Evolutionary conservation across 23 red algal species (phyloP).

Genomic region (Gracilariopsis chorda): DNA sequence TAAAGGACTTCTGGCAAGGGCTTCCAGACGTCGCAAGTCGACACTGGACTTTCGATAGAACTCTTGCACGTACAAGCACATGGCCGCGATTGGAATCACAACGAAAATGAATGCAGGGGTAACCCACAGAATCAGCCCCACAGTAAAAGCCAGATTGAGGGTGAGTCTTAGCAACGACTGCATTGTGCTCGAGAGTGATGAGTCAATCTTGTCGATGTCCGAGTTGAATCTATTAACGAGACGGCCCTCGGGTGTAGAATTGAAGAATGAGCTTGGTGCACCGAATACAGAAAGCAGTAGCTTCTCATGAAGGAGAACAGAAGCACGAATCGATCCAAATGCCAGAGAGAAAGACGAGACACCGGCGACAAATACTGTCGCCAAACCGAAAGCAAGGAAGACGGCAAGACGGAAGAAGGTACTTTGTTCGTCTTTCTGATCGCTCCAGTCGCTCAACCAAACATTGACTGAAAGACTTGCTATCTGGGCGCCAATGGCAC

Average conservation of each 20-base stretch:
- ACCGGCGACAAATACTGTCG: not conserved
- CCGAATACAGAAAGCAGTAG: slow-evolving; percentile 73
- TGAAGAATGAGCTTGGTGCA: slow-evolving; percentile 86
- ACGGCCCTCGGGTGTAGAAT: slow-evolving; percentile 81
- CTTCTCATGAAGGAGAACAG: slow-evolving; percentile 70
- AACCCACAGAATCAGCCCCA: slow-evolving; percentile 60
- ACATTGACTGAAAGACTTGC: slow-evolving; percentile 25
- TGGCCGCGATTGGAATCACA: slow-evolving; percentile 37
- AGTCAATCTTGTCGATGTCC: slow-evolving; percentile 78
- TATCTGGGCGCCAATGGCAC: not conserved
- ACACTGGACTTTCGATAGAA: slow-evolving; percentile 84
- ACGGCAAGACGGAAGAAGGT: slow-evolving; percentile 31
- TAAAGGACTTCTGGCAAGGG: slow-evolving; percentile 70
- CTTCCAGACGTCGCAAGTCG: slow-evolving; percentile 87
- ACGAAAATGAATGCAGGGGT: slow-evolving; percentile 70
- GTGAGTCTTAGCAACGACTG: slow-evolving; percentile 35
- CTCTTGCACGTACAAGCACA: slow-evolving; percentile 73
- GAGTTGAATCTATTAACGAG: slow-evolving; percentile 89
- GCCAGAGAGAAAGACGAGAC: slow-evolving; percentile 16
- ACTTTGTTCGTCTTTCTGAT: not conserved
- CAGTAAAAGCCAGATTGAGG: slow-evolving; percentile 23
- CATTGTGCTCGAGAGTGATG: slow-evolving; percentile 32
- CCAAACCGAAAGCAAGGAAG: slow-evolving; percentile 37
- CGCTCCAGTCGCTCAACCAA: slow-evolving; percentile 55
- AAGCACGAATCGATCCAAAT: slow-evolving; percentile 74